Percentiles rank a stretch among this genome's conserved stretches.
Conservation (phyloP, 805 yeast species). For the Metschnikowia dekortorum region DNA sequence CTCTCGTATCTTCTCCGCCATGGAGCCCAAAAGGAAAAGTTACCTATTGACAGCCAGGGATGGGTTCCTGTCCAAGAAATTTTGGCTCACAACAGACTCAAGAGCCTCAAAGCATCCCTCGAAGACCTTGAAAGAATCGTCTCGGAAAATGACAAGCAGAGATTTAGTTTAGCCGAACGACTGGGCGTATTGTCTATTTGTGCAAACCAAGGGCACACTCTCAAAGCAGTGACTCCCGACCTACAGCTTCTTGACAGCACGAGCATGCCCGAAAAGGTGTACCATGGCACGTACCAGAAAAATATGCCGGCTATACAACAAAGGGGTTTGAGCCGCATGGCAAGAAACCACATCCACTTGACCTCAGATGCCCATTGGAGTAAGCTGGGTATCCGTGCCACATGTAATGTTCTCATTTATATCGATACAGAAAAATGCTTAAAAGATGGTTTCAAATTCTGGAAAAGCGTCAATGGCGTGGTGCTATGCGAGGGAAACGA, state of each 20-base stretch:
- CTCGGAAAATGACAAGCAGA: conserved; percentile 57
- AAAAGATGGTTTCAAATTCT: conserved; percentile 44
- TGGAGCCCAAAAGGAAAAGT: conserved; percentile 66
- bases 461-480: conserved; percentile 69
- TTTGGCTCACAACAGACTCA: conserved; percentile 54
- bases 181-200: conserved; percentile 44
- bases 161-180: conserved; percentile 51
- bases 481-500: conserved; percentile 60
- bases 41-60: conserved; percentile 65
- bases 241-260: conserved; percentile 34
- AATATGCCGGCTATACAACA: conserved; percentile 46
- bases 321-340: conserved; percentile 65
- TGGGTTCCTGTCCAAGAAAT: conserved; percentile 54
- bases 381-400: conserved; percentile 70
- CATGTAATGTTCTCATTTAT: conserved; percentile 55
- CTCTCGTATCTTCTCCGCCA: conserved; percentile 81
- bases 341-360: conserved; percentile 81
- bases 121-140: conserved; percentile 64
- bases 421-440: conserved; percentile 52
- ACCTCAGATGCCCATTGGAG: conserved; percentile 50
- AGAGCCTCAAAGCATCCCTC: conserved; percentile 48
- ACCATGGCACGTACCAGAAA: conserved; percentile 72
- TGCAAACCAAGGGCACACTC: conserved; percentile 92
- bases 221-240: conserved; percentile 43
- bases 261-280: conserved; percentile 49